Evolutionary conservation across 2,329 filamentous ascomycete genomes (phyloP), one percentile per base, ranked within the genome.

Genomic region (Clarireedia homoeocarpa): DNA sequence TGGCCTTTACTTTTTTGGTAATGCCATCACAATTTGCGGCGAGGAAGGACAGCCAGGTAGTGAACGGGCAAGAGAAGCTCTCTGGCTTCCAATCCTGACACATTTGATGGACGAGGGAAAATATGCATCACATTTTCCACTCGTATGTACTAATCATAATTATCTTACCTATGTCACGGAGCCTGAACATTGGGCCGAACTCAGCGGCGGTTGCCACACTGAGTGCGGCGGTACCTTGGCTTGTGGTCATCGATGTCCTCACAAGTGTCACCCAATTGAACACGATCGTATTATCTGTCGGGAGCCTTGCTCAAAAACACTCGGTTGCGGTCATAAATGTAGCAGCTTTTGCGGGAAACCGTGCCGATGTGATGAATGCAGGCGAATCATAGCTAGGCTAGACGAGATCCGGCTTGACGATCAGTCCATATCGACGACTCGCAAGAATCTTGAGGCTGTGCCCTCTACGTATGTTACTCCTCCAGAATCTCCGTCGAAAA

Each of bases 1-100:
- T 5, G 90, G 90, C 0, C 83, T 96, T 58, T 95, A 91, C 69
- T 77, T 96, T 40, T 95, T 96, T 66, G 91, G 91, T 1, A 89
- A 95, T 64, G 79, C 79, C 12, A 63, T 77, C 7, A 80, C 78
- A 38, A 60, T 81, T 26, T 26, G 38, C 6, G 47, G 53, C 17
- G 47, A 55, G 0, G 60, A 59, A 30, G 55, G 53, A 15, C 51
- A 46, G 12, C 62, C 64, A 40, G 55, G 24, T 1, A 54, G 48
- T 4, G 58, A 60, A 1, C 9, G 56, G 14, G 63, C 62, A 24
- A 63, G 67, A 12, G 61, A 66, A 6, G 36, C 56, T 1, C 48
- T 71, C 9, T 70, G 66, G 65, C 20, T 53, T 12, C 62, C 66
- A 12, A 70, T 79, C 1, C 58, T 72, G 5, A 12, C 68, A 0